Base-by-base conservation (phyloP, 23 red algal species). In the Gracilariopsis chorda region DNA sequence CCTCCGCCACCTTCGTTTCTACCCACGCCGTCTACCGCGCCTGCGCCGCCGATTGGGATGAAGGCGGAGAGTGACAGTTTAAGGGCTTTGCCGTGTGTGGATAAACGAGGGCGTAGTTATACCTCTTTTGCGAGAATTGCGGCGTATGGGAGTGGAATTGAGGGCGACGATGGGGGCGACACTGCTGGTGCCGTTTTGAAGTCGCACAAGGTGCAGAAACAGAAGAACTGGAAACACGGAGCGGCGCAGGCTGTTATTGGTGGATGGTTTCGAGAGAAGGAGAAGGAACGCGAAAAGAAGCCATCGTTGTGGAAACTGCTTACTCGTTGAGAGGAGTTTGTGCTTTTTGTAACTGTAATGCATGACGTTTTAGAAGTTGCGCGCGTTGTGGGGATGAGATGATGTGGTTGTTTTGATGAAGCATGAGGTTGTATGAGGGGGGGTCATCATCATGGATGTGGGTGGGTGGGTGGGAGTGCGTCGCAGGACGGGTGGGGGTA, bases 301-400 rank as follows among this genome's bases (percentile, higher is more conserved):
- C 59, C 78, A 55, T 61, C 59, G 29, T 83, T 83, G 59, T 63
- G 78, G 52, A 83, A 83, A n/a, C 25, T 83, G 35, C 27, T 83
- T 49, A 61, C 78, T 11, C 78, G 78, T 37, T 83, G 78, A 80
- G n/a, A n/a, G n/a, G n/a, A n/a, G n/a, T n/a, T n/a, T n/a, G n/a
- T n/a, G n/a, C n/a, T n/a, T n/a, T n/a, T n/a, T n/a, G n/a, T n/a
- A n/a, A n/a, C n/a, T n/a, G n/a, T n/a, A n/a, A n/a, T n/a, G n/a
- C n/a, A n/a, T n/a, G n/a, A n/a, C n/a, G n/a, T n/a, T n/a, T n/a
- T n/a, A n/a, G n/a, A n/a, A n/a, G n/a, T n/a, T n/a, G n/a, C n/a
- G n/a, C n/a, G n/a, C n/a, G n/a, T n/a, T n/a, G n/a, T n/a, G n/a
- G n/a, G n/a, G n/a, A n/a, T n/a, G n/a, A n/a, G n/a, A n/a, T n/a